These are phyloP conservation scores for Massospora cicadina DNA, from an alignment of 371 early-diverging fungal species.

Conservation along the genomic window DNA sequence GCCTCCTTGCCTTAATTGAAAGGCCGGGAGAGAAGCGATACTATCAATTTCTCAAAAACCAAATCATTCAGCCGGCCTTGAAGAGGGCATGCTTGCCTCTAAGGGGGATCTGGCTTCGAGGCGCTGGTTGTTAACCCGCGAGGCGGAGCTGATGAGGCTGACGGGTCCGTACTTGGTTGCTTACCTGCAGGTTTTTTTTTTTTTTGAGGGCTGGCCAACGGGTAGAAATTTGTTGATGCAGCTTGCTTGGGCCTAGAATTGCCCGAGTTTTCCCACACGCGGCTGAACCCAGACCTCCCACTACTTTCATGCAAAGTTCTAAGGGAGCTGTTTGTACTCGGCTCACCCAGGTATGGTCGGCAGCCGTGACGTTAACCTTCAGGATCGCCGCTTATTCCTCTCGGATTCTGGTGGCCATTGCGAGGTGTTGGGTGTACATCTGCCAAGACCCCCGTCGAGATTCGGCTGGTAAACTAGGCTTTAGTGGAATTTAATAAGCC, in stretches of 20 bases:
- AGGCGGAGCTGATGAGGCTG: not conserved
- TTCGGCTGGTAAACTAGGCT: not conserved
- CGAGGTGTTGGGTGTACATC: not conserved
- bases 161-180: not conserved
- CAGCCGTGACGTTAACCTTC: not conserved
- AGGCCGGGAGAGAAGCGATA: not conserved
- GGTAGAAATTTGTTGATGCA: not conserved
- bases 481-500: not conserved
- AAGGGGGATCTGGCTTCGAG: not conserved
- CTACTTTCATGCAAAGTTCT: not conserved
- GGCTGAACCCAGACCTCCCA: not conserved
- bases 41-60: not conserved
- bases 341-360: not conserved
- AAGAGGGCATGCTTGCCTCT: not conserved
- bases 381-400: not conserved
- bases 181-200: not conserved
- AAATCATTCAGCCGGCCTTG: not conserved
- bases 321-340: not conserved
- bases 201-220: not conserved
- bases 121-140: not conserved
- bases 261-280: not conserved
- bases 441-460: not conserved
- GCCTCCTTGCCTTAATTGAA: not conserved
- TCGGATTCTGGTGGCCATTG: not conserved
- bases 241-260: not conserved